These are phyloP conservation scores for Medicago truncatula DNA, from an alignment of 306 rosid species.

Conservation along the genomic window DNA sequence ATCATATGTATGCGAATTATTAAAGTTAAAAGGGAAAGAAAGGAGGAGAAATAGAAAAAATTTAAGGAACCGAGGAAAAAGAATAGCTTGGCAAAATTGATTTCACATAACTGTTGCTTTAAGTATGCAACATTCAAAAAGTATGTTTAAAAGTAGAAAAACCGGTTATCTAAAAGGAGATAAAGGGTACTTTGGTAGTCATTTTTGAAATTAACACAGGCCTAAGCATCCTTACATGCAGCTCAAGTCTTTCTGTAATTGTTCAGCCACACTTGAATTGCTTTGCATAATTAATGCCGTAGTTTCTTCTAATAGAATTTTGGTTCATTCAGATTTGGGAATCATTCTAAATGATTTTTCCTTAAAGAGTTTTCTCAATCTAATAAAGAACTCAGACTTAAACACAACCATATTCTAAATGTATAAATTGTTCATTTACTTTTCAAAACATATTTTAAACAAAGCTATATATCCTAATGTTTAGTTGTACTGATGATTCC, in stretches of 20 bases:
- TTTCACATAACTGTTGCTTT: not conserved
- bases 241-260: not conserved
- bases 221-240: not conserved
- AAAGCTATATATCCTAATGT: conserved; percentile 8
- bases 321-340: not conserved
- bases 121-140: conserved; percentile 22
- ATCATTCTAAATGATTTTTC: conserved; percentile 5
- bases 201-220: conserved; percentile 10
- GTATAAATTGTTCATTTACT: conserved; percentile 4
- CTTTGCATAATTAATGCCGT: conserved; percentile 24
- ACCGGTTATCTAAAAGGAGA: conserved; percentile 6
- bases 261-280: not conserved
- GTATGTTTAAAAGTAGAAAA: not conserved
- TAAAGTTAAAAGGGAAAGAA: not conserved
- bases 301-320: conserved; percentile 19
- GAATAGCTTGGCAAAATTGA: not conserved
- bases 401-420: conserved; percentile 14
- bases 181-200: not conserved
- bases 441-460: not conserved
- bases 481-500: conserved; percentile 39
- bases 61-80: no score
- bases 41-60: no score
- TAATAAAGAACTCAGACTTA: conserved; percentile 22
- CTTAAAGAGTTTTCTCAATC: conserved; percentile 15
- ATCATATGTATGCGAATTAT: conserved; percentile 21